Percentiles rank a stretch among this genome's conserved stretches.
These are phyloP conservation scores for Cryptococcus maquisensis DNA, from an alignment of 1,284 basidiomycete species.

Conservation along the genomic window DNA sequence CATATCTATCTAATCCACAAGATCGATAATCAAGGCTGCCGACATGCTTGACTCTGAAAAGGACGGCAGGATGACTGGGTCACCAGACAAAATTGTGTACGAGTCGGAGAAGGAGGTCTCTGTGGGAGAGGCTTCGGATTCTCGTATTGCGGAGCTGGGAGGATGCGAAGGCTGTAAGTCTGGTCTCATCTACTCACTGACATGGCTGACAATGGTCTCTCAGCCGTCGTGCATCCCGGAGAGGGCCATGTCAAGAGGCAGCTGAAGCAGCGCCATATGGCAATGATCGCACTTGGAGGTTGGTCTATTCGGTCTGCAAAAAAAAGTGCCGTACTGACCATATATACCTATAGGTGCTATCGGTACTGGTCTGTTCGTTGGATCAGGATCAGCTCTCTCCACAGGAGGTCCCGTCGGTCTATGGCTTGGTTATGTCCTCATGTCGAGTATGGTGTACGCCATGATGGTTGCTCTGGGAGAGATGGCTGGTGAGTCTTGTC, in stretches of 20 bases:
- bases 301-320: neutral
- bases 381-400: constrained; percentile 50
- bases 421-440: constrained; percentile 42
- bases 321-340: neutral
- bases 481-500: constrained; percentile 7
- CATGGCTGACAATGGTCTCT: neutral
- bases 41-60: no score
- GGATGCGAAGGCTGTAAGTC: neutral
- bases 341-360: constrained; percentile 26
- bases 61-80: no score
- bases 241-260: neutral
- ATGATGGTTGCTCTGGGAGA: neutral
- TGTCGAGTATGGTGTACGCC: constrained; percentile 37
- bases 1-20: no score
- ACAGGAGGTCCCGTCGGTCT: constrained; percentile 51
- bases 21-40: no score
- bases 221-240: neutral
- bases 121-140: no score
- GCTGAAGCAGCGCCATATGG: constrained; percentile 42
- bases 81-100: no score
- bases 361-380: constrained; percentile 51
- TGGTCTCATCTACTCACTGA: neutral
- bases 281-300: constrained; percentile 52
- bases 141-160: neutral
- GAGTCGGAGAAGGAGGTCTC: no score